Evolutionary conservation across 192 early-diverging fungal genomes (phyloP).

Genomic region (Linnemannia elongata): DNA sequence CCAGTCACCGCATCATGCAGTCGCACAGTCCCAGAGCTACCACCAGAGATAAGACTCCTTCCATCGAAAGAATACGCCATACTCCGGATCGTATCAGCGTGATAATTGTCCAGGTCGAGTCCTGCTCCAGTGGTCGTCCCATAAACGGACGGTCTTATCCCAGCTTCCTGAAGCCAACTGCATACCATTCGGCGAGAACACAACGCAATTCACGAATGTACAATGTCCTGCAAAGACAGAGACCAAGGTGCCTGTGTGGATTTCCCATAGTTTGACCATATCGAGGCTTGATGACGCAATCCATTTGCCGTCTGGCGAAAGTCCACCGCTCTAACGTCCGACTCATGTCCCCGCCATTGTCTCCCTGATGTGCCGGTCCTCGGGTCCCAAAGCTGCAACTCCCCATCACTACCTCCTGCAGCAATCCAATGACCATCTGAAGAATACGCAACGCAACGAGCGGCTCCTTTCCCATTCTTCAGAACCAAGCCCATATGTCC

Average conservation of each 20-base stretch:
- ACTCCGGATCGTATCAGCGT: too few species aligned
- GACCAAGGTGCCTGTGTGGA: not conserved
- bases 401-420: not conserved
- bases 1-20: not conserved
- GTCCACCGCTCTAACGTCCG: too few species aligned
- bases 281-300: not conserved
- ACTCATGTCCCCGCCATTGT: not conserved
- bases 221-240: not conserved
- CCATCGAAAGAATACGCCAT: too few species aligned
- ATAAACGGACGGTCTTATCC: too few species aligned
- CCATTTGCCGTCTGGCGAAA: not conserved
- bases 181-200: not conserved
- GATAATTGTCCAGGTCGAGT: too few species aligned
- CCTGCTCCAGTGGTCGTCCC: too few species aligned
- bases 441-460: too few species aligned
- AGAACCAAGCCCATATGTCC: too few species aligned
- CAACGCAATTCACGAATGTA: accelerated
- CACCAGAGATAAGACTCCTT: not conserved
- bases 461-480: not conserved
- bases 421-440: too few species aligned
- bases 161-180: too few species aligned
- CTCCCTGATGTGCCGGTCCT: not conserved
- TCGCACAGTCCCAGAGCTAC: not conserved
- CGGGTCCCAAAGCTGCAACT: not conserved
- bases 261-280: not conserved